Percentiles rank a stretch among this genome's conserved stretches.
These are phyloP conservation scores for Neurospora sp. DNA, from an alignment of 495 filamentous ascomycete species.

Conservation along the genomic window DNA sequence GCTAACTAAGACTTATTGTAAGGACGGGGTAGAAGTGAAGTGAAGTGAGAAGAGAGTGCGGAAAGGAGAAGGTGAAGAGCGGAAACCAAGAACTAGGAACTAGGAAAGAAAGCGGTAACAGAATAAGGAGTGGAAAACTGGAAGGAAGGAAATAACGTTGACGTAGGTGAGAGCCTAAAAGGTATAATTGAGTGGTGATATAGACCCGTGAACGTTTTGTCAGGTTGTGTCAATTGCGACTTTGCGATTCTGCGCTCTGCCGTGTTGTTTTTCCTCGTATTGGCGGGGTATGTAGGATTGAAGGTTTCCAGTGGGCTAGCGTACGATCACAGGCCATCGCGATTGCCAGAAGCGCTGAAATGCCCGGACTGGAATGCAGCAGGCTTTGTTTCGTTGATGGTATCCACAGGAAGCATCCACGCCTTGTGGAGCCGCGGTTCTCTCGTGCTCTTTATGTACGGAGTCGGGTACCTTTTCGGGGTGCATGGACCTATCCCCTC, in stretches of 20 bases:
- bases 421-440: not conserved
- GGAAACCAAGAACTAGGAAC: not conserved
- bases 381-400: not conserved
- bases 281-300: not conserved
- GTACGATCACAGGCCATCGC: not conserved
- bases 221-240: not conserved
- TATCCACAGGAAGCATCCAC: not conserved
- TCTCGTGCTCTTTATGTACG: not conserved
- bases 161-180: not conserved
- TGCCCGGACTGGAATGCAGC: not conserved
- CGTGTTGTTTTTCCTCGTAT: not conserved
- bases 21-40: not conserved
- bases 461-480: not conserved
- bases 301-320: not conserved
- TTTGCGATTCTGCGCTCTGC: not conserved
- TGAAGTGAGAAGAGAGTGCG: not conserved
- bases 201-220: not conserved
- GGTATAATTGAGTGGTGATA: not conserved
- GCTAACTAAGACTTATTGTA: not conserved
- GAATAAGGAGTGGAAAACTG: not conserved
- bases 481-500: not conserved
- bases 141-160: not conserved
- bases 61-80: not conserved
- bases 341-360: not conserved
- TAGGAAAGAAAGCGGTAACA: not conserved